Base-by-base conservation (phyloP, 2,329 filamentous ascomycete genomes). In the Alternaria sp. region DNA sequence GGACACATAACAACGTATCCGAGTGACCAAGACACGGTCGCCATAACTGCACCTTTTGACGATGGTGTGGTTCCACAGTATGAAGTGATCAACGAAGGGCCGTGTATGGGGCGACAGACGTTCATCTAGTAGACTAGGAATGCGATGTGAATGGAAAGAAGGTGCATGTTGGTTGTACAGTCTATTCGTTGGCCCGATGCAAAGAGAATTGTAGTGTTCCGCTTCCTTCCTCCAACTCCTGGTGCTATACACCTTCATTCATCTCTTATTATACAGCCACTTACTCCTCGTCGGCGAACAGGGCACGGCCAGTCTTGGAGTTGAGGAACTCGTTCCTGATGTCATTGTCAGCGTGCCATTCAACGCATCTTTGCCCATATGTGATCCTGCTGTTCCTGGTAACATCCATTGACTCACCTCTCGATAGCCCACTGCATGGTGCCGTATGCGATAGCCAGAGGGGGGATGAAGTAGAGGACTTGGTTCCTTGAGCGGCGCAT, bases 381-480 rank as follows among this genome's bases (percentile, higher is more conserved):
- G 15, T 52, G 32, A 19, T 51, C 15, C 46, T 51, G 28, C 30
- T 36, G 15, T 23, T 49, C 23, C 26, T 28, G 52, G 12, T 13
- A n/a, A 32, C 17, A 21, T 52, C 44, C 52, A n/a, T 47, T 19
- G 13, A 83, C 89, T 74, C 88, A 98, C 96, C 90, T 89, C 84
- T 97, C 90, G 77, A 88, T 90, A 71, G 96, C 95, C 96, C 96
- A 99, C 80, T 91, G 84, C 90, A 98, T 92, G 71, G 89, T 79
- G 79, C 90, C 89, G 85, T 98, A 99, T 71, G 88, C 93, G 72
- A 86, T 81, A 68, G 96, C 75, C 73, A 97, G 84, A 43, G 94
- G 91, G 63, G 96, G 92, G 25, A 90, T 87, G 82, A 94, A 90
- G 88, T 94, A 99, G 73, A 98, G 89, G 73, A 97, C 89, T 86